phyloP scores from a whole-genome alignment of 139 green algal genomes.

The Yamagishiella unicocca region DNA sequence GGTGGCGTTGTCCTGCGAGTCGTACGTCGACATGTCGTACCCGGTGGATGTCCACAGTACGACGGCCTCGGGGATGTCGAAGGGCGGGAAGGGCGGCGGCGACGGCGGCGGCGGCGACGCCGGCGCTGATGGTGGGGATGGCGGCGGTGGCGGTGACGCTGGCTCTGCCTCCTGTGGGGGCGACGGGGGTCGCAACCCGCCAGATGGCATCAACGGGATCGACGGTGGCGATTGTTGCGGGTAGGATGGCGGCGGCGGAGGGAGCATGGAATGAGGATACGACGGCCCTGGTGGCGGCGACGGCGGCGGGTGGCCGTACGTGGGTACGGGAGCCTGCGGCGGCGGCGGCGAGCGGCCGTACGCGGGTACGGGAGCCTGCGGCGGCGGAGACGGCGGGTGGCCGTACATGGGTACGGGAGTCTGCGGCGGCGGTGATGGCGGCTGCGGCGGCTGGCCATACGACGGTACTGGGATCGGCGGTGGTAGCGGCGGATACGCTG shows the following conservation, averaged over 20 bases:
- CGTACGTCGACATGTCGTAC: slow-evolving; percentile 32
- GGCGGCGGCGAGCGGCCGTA: not conserved
- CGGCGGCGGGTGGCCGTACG: not conserved
- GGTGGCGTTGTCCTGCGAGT: not conserved
- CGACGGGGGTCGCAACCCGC: not conserved
- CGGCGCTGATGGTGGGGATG: not conserved
- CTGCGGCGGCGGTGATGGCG: not conserved
- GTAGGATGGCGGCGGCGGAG: not conserved
- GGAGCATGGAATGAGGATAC: not conserved
- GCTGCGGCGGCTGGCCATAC: not conserved
- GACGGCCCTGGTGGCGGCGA: not conserved
- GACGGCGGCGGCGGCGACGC: not conserved
- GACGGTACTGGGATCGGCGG: too few species aligned
- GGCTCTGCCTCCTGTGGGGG: not conserved
- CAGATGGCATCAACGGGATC: not conserved
- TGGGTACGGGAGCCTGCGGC: not conserved
- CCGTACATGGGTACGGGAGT: not conserved
- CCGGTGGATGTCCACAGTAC: not conserved
- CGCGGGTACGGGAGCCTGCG: not conserved
- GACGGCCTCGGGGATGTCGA: not conserved
- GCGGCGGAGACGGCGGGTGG: not conserved
- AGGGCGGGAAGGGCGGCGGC: not conserved
- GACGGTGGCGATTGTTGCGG: not conserved
- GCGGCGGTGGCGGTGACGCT: not conserved
- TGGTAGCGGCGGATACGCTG: not conserved